phyloP scores from a whole-genome alignment of 176 grass and related monocot species.

The Dendrocalamus sinicus region DNA sequence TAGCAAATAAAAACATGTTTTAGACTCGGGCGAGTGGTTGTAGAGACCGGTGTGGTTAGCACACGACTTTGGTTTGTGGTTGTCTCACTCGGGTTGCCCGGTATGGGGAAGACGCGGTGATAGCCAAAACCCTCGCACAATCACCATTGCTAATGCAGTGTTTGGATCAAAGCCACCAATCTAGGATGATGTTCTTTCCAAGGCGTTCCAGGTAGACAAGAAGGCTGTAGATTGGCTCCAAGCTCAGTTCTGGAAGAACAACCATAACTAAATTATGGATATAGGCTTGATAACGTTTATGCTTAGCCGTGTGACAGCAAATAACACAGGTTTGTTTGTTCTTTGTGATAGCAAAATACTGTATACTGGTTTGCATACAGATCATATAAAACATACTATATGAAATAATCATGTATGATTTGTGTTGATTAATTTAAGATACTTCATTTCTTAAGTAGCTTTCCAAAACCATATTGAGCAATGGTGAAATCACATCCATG shows the following conservation, averaged over 20 bases:
- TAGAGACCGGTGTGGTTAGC: too few relatives aligned
- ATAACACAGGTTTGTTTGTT: background rate
- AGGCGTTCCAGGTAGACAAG: slow-evolving; percentile 44
- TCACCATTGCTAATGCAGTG: background rate
- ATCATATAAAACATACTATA: background rate
- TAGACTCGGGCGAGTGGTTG: too few relatives aligned
- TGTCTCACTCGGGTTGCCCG: too few relatives aligned
- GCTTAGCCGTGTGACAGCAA: background rate
- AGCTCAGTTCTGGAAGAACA: slow-evolving; percentile 42
- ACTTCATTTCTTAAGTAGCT: too few relatives aligned
- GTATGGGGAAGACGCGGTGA: too few relatives aligned
- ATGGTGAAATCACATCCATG: too few relatives aligned
- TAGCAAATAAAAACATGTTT: too few relatives aligned
- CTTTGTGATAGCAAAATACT: background rate
- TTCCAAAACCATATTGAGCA: too few relatives aligned
- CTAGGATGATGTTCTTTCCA: slow-evolving; percentile 40
- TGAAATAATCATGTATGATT: too few relatives aligned
- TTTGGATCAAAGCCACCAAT: slow-evolving; percentile 16
- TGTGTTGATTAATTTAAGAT: too few relatives aligned
- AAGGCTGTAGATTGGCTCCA: slow-evolving; percentile 38
- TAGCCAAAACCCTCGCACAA: background rate
- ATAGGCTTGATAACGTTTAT: background rate
- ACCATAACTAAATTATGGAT: slow-evolving; percentile 3
- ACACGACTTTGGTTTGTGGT: too few relatives aligned
- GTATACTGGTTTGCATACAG: background rate